Percentiles rank a stretch among this genome's conserved stretches.
phyloP scores from a whole-genome alignment of 345 rosid genomes.

The Lepidium didymum region DNA sequence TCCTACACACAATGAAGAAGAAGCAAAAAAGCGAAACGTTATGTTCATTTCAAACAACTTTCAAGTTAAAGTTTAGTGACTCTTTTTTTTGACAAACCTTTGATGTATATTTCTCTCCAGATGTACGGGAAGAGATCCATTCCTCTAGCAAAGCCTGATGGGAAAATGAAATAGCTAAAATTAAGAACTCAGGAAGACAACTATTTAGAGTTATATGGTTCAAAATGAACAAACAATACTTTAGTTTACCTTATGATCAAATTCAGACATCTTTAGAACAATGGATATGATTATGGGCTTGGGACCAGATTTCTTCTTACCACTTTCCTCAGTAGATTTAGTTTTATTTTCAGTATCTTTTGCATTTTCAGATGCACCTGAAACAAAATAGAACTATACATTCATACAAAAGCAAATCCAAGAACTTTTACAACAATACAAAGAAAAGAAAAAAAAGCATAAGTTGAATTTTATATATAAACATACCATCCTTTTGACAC shows the following conservation, averaged over 20 bases:
- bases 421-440: background rate
- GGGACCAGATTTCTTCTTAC: conserved; percentile 56
- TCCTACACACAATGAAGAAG: conserved; percentile 34
- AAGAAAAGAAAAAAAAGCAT: background rate
- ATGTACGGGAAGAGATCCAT: conserved; percentile 65
- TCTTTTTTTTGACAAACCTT: conserved; percentile 33
- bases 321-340: conserved; percentile 15
- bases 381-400: background rate
- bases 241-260: conserved; percentile 76
- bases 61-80: background rate
- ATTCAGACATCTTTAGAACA: conserved; percentile 86
- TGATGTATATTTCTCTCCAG: conserved; percentile 49
- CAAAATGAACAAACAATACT: background rate
- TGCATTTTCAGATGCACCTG: conserved; percentile 36
- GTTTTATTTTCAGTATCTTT: conserved; percentile 32
- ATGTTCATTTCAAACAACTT: background rate
- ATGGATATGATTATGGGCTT: conserved; percentile 82
- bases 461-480: no score
- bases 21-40: background rate
- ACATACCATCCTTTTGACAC: conserved; percentile 32
- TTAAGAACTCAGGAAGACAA: background rate
- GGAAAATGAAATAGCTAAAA: background rate
- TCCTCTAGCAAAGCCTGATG: conserved; percentile 95
- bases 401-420: background rate
- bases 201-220: background rate